Percentiles rank a stretch among this genome's conserved stretches.
Evolutionary conservation across 2,329 filamentous ascomycete species (phyloP).

Genomic region (Cordyceps farinosa): DNA sequence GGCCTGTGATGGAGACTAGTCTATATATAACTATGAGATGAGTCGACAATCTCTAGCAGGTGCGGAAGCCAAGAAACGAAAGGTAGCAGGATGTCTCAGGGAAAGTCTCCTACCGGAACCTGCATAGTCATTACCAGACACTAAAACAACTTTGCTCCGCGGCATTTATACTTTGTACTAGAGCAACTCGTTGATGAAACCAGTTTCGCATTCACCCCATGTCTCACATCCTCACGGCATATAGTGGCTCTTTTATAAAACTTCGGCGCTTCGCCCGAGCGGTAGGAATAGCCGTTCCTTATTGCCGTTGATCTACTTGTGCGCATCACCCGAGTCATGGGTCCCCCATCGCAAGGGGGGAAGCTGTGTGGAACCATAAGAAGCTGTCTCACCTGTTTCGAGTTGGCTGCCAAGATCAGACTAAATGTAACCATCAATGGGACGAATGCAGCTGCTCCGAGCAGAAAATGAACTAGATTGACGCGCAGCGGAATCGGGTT

Average conservation of each 20-base stretch:
- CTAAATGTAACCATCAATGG: not conserved
- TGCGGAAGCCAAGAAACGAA: not conserved
- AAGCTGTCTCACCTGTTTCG: not conserved
- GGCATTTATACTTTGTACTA: slow-evolving; percentile 4
- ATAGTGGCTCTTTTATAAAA: not conserved
- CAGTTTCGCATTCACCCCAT: slow-evolving; percentile 8
- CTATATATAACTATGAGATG: not conserved
- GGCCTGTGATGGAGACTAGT: not conserved
- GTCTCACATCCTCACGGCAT: not conserved
- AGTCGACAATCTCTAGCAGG: not conserved
- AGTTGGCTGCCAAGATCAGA: not conserved
- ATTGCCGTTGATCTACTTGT: not conserved
- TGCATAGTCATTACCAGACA: not conserved
- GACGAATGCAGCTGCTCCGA: not conserved
- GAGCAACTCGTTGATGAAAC: slow-evolving; percentile 6
- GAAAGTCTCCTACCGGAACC: not conserved
- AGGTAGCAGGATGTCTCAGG: not conserved
- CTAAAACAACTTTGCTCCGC: not conserved
- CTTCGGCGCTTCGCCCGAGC: not conserved
- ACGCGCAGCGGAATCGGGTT: not conserved
- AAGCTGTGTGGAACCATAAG: not conserved
- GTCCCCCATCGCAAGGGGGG: not conserved
- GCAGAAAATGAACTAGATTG: not conserved
- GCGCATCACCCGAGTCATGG: slow-evolving; percentile 2
- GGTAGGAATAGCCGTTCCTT: not conserved